Percentiles rank a stretch among this genome's conserved stretches.
These are phyloP conservation scores for Neocatenulostroma microsporum DNA, from an alignment of 2,329 filamentous ascomycete genomes.

Conservation along the genomic window DNA sequence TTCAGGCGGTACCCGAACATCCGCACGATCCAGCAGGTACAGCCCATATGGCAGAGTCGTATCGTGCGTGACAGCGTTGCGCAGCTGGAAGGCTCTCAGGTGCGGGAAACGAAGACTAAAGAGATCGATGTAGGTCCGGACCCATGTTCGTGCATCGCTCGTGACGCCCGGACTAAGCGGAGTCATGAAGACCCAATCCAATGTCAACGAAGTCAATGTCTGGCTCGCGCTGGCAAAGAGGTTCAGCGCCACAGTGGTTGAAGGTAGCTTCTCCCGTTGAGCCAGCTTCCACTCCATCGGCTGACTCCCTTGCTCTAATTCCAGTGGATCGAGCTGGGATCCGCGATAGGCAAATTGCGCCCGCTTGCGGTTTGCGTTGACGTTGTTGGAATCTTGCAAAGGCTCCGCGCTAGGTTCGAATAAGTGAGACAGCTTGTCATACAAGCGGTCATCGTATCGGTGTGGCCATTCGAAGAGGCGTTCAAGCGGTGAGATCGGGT, in stretches of 20 bases:
- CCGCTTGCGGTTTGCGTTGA: too few species aligned
- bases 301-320: neutral
- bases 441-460: constrained; percentile 11
- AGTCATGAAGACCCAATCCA: constrained; percentile 29
- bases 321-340: neutral
- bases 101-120: constrained; percentile 35
- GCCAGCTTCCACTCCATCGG: neutral
- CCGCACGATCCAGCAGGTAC: constrained; percentile 27
- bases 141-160: constrained; percentile 7
- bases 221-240: constrained; percentile 15
- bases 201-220: constrained; percentile 28
- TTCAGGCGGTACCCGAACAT: too few species aligned
- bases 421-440: too few species aligned
- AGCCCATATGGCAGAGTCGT: constrained; percentile 31
- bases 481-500: too few species aligned
- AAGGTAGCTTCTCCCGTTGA: constrained; percentile 19
- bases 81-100: constrained; percentile 39
- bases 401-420: too few species aligned
- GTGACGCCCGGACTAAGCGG: neutral
- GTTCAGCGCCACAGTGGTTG: constrained; percentile 12
- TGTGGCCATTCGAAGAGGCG: constrained; percentile 9
- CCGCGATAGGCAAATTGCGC: constrained; percentile 2
- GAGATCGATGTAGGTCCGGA: constrained; percentile 24
- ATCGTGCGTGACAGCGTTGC: constrained; percentile 35
- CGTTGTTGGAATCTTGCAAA: too few species aligned